Conservation (phyloP, 148 eudicot genomes). For the Amaranthus cruentus region DNA sequence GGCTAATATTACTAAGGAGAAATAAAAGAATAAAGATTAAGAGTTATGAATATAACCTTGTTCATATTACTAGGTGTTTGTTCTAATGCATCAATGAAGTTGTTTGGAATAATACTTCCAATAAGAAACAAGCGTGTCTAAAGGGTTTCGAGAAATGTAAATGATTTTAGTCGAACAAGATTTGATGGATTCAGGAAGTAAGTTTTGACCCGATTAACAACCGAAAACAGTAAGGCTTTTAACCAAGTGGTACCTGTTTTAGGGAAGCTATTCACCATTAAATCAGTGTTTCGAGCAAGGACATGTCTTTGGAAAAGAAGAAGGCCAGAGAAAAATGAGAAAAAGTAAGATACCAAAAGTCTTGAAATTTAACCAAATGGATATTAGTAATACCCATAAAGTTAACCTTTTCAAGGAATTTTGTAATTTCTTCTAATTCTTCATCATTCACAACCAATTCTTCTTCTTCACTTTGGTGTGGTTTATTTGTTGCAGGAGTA, state of each 20-base stretch:
- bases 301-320: slow-evolving; percentile 15
- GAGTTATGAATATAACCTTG: no score
- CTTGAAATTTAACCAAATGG: slow-evolving; percentile 9
- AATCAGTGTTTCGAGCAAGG: slow-evolving; percentile 12
- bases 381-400: slow-evolving; percentile 6
- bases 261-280: slow-evolving; percentile 1
- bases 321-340: neutral
- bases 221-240: slow-evolving; percentile 4
- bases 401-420: slow-evolving; percentile 3
- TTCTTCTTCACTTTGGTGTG: neutral
- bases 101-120: neutral
- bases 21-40: no score
- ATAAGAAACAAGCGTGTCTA: neutral
- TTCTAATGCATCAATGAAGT: no score
- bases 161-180: neutral
- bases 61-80: no score
- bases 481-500: no score
- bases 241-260: slow-evolving; percentile 27
- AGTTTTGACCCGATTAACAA: neutral
- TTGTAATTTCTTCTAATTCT: slow-evolving; percentile 1
- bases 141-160: neutral
- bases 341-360: neutral
- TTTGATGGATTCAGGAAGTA: neutral
- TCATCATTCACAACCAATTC: neutral
- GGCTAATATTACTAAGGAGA: no score